Base-by-base conservation (phyloP, 495 filamentous ascomycete species). In the Penicillium pulvis region DNA sequence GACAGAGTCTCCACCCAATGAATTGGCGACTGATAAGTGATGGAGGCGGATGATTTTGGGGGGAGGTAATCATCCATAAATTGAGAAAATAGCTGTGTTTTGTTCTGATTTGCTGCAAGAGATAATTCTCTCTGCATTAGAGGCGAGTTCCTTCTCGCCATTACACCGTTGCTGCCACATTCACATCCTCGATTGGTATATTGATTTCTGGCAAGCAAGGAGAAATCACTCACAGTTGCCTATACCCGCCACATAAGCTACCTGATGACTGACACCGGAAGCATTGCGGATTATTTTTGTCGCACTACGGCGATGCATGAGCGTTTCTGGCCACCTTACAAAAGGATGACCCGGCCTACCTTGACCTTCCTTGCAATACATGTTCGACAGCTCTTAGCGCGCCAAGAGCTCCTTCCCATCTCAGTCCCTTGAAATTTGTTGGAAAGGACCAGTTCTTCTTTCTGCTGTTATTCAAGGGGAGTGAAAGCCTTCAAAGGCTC, bases 301-400 rank as follows among this genome's bases (percentile, higher is more conserved):
- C 43, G 17, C 43, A 46, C 43, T 46, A 19, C n/a, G 43, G 17
- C 11, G 19, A 8, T 46, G 19, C 5, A 9, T 28, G 28, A 28
- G 28, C 28, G 28, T 28, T 23, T 28, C 28, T 28, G 3, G 4
- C 28, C 1, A 28, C 6, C 4, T 4, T 20, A 46, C 24, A 46
- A 20, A n/a, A 9, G n/a, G 10, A n/a, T n/a, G 36, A 9, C 11
- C 19, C 23, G 11, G 7, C 19, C 3, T 11, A 46, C 43, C 43
- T 46, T 46, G n/a, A 46, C 43, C 10, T 46, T 46, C 17, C 43
- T 46, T 19, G n/a, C 11, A 20, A 46, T 46, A 2, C 43, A 46
- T 46, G 43, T 46, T 46, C 43, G 43, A 20, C 43, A 46, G 43
- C 43, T 46, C 23, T 46, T 10, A 20, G 43, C 43, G 19, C 43